These are phyloP conservation scores for Tribonema minus DNA, from an alignment of 108 stramenopile genomes.

Conservation along the genomic window DNA sequence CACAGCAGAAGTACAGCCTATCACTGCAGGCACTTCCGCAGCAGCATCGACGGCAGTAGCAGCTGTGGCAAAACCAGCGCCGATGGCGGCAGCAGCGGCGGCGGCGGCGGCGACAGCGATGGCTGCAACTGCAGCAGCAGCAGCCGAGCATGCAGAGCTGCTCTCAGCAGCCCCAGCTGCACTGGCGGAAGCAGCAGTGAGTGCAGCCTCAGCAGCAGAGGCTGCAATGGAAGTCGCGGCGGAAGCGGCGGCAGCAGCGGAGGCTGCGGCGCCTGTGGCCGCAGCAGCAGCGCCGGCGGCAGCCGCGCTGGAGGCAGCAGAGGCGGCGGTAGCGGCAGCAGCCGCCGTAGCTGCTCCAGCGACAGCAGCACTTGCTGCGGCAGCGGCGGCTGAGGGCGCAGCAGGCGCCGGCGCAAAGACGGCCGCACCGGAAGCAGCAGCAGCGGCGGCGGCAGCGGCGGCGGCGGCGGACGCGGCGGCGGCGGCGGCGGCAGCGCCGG, in stretches of 20 bases:
- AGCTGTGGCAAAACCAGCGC: no score
- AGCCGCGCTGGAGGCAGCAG: background rate
- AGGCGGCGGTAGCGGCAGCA: background rate
- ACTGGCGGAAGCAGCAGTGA: no score
- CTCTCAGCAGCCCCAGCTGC: no score
- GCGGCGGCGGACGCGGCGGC: background rate
- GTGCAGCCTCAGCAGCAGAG: background rate
- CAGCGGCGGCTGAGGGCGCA: background rate
- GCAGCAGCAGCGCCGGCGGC: background rate
- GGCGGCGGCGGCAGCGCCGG: constrained; percentile 5
- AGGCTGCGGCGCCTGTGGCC: background rate
- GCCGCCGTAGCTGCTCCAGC: background rate
- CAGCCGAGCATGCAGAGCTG: background rate
- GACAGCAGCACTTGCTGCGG: background rate
- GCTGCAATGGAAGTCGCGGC: background rate
- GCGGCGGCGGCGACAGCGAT: background rate
- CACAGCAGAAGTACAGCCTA: no score
- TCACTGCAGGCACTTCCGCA: no score
- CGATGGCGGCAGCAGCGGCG: no score
- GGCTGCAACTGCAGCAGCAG: background rate
- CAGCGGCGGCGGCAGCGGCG: background rate
- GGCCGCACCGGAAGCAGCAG: background rate
- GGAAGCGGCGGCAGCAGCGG: background rate
- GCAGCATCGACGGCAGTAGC: no score
- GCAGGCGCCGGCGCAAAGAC: background rate